These are phyloP conservation scores for Glycine tomentella DNA, from an alignment of 306 rosid species.

Conservation along the genomic window DNA sequence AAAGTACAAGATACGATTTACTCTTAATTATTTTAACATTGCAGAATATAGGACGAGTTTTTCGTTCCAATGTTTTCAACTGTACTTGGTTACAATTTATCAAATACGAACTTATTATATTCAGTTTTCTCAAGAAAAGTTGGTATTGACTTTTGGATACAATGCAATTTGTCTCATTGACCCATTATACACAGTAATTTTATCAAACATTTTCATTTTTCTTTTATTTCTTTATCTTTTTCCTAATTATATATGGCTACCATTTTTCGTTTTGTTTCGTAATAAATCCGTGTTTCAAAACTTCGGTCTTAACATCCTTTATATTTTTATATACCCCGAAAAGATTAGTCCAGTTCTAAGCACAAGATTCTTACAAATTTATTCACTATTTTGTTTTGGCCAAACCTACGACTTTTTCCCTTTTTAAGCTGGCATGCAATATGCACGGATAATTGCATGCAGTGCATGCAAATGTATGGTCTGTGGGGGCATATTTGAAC, in stretches of 20 bases:
- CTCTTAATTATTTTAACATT: background rate
- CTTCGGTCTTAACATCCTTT: background rate
- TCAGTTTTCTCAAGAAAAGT: background rate
- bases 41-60: background rate
- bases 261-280: background rate
- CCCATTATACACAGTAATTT: no score
- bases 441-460: background rate
- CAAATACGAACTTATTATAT: background rate
- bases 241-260: no score
- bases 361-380: background rate
- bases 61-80: background rate
- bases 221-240: no score
- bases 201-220: no score
- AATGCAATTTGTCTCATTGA: no score
- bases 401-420: background rate
- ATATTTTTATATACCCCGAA: background rate
- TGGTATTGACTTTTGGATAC: background rate
- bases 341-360: no score
- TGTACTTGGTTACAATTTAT: background rate
- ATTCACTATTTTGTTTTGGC: background rate
- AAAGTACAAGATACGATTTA: background rate
- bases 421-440: background rate
- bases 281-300: background rate
- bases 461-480: background rate
- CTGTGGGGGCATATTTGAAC: slow-evolving; percentile 24